Base-by-base conservation (phyloP, 441 rosid genomes). In the Adansonia gregorii region DNA sequence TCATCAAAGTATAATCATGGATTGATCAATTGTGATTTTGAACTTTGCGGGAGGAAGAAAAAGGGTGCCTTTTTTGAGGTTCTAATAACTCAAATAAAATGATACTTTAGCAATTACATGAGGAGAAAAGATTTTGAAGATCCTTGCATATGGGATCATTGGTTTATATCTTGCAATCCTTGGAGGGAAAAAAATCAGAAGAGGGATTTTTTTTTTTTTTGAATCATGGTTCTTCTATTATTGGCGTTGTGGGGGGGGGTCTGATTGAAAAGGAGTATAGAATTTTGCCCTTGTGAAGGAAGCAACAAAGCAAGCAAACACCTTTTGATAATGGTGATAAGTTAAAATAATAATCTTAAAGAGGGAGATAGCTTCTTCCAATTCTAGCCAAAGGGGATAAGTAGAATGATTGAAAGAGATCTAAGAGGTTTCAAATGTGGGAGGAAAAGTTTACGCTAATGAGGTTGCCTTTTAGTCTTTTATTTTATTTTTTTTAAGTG, bases 151-250 rank as follows among this genome's bases (percentile, higher is more conserved):
- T 81, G 68, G 85, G 81, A 75, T 64, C 82, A 78, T 82, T 74
- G 80, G 74, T 79, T 68, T 76, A 76, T 74, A 74, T 67, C 60
- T 69, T 17, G 72, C 64, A 80, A 80, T 78, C 82, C 63, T 52
- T 61, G 75, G 31, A 74, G 59, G 58, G 15, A 67, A 48, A 69
- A 11, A 48, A 63, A 39, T 35, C 22, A 51, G 4, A 56, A 8
- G 10, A 54, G 20, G 17, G 60, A 31, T 66, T 35, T 35, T 27
- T 24, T 24, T 24, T 24, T 24, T 27, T 15, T 78, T 54, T 31
- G 55, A 86, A 86, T 83, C 52, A 82, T 83, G 81, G 83, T 75
- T 85, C 66, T 84, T 85, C 82, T 71, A 86, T 84, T 78, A 86
- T 86, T 88, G 85, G 82, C 77, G 86, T 49, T 79, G 86, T 4